Conservation (phyloP, 768 basidiomycete genomes). For the Russula foetens region DNA sequence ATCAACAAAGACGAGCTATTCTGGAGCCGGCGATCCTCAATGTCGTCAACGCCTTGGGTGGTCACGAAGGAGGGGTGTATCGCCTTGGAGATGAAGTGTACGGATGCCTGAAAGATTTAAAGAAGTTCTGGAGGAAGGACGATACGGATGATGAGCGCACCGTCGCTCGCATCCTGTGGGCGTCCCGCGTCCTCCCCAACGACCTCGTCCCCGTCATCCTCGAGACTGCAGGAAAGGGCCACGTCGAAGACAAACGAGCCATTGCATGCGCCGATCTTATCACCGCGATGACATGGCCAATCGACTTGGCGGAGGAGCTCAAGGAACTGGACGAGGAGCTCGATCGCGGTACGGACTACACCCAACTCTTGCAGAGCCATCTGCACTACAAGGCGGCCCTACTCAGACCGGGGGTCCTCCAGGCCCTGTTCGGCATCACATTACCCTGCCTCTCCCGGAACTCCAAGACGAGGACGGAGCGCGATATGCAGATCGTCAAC, state of each 20-base stretch:
- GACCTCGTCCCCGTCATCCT: constrained; percentile 84
- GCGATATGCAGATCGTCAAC: constrained; percentile 82
- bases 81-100: constrained; percentile 73
- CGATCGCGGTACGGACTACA: constrained; percentile 83
- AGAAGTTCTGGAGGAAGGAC: constrained; percentile 93
- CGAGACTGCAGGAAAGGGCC: constrained; percentile 68
- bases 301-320: constrained; percentile 90
- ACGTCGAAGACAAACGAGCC: constrained; percentile 75
- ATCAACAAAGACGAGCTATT: constrained; percentile 40
- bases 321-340: constrained; percentile 83
- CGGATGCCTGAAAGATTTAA: constrained; percentile 88
- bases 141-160: constrained; percentile 96
- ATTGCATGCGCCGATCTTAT: constrained; percentile 83
- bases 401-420: constrained; percentile 58
- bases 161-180: constrained; percentile 87
- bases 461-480: constrained; percentile 58
- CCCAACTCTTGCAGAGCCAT: constrained; percentile 72
- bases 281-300: constrained; percentile 98
- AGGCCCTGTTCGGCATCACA: constrained; percentile 65
- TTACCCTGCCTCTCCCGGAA: constrained; percentile 71
- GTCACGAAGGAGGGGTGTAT: constrained; percentile 57
- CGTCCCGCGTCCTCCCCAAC: constrained; percentile 75
- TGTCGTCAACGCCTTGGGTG: constrained; percentile 77
- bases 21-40: constrained; percentile 61
- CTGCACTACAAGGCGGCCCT: constrained; percentile 82